Conservation (phyloP, 768 basidiomycete species). For the Phallus indusiatus region DNA sequence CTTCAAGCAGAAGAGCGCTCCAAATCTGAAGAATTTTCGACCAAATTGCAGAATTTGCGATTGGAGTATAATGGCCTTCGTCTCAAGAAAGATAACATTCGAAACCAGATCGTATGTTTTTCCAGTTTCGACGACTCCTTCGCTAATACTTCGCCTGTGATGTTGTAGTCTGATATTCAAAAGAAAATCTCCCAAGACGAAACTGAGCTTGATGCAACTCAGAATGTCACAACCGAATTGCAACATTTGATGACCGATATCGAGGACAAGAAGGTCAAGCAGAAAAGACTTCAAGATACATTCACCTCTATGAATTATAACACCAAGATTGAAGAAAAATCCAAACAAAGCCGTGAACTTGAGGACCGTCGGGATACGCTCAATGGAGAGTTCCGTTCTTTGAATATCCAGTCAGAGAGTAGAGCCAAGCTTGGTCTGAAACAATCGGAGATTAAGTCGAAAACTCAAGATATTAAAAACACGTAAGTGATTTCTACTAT, state of each 20-base stretch:
- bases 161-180: constrained; percentile 8
- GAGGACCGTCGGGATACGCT: constrained; percentile 65
- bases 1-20: constrained; percentile 58
- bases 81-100: constrained; percentile 40
- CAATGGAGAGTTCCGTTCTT: constrained; percentile 55
- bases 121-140: too few relatives aligned
- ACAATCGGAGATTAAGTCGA: constrained; percentile 53
- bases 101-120: constrained; percentile 46
- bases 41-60: constrained; percentile 46
- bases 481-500: constrained; percentile 39
- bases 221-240: constrained; percentile 45
- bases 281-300: constrained; percentile 51
- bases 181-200: constrained; percentile 43
- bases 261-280: constrained; percentile 53
- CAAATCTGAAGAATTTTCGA: constrained; percentile 58
- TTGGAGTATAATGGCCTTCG: constrained; percentile 45
- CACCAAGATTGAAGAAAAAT: constrained; percentile 45
- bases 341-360: constrained; percentile 41
- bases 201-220: constrained; percentile 43
- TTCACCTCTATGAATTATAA: constrained; percentile 58
- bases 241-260: constrained; percentile 50
- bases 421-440: constrained; percentile 75
- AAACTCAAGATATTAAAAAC: constrained; percentile 54
- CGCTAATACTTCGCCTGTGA: not conserved
- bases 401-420: constrained; percentile 73